Evolutionary conservation across 768 basidiomycete species (phyloP).

Genomic region (Rhodotorula graminis): DNA sequence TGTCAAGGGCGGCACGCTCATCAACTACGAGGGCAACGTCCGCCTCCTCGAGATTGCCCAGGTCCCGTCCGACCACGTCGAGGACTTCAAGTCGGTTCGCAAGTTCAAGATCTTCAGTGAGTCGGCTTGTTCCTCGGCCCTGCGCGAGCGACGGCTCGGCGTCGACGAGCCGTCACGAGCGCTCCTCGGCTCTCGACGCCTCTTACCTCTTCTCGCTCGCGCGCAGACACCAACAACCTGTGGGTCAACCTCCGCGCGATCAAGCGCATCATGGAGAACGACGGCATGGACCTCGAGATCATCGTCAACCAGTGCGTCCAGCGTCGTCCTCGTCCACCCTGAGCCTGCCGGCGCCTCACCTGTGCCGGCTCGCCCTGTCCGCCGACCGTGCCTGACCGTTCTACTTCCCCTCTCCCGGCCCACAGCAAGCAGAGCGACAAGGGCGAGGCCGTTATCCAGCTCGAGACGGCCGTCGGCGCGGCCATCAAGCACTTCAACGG

Average conservation of each 20-base stretch:
- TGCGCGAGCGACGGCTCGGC: conserved; percentile 54
- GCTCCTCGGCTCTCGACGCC: conserved; percentile 57
- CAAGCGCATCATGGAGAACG: conserved; percentile 81
- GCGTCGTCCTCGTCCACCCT: conserved; percentile 9
- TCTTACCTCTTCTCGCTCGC: conserved; percentile 2
- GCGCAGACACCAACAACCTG: conserved; percentile 50
- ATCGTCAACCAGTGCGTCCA: conserved; percentile 62
- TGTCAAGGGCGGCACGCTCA: conserved; percentile 55
- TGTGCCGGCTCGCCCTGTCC: background rate
- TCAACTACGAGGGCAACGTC: conserved; percentile 63
- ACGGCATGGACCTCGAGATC: conserved; percentile 84
- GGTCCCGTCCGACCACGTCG: conserved; percentile 84
- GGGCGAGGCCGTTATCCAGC: conserved; percentile 78
- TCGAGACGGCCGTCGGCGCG: conserved; percentile 88
- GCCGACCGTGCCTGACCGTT: background rate
- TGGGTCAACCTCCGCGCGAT: conserved; percentile 59
- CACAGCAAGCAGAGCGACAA: conserved; percentile 73
- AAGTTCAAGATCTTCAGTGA: conserved; percentile 85
- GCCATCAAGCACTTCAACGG: conserved; percentile 88
- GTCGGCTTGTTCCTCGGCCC: background rate
- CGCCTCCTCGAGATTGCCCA: conserved; percentile 90
- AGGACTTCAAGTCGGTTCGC: conserved; percentile 81
- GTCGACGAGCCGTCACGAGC: too few species aligned
- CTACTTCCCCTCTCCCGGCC: background rate
- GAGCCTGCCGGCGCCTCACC: background rate